Percentiles rank a stretch among this genome's conserved stretches.
Conservation (phyloP, 2,329 filamentous ascomycete species). For the Macrophomina phaseolina region DNA sequence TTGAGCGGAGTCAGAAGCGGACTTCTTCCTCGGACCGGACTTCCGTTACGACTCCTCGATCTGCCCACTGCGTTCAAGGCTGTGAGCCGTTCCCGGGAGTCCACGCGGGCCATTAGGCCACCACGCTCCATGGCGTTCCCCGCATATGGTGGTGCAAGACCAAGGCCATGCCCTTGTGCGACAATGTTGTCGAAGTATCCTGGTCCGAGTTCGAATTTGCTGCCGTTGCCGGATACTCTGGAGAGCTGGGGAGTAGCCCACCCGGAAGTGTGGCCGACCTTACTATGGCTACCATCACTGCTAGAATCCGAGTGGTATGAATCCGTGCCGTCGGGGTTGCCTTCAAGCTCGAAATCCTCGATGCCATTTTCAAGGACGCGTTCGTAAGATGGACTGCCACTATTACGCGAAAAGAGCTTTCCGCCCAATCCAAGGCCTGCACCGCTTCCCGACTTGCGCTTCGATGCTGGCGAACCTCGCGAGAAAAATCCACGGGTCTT, state of each 20-base stretch:
- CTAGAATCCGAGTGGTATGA: slow-evolving; percentile 28
- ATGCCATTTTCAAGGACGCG: slow-evolving; percentile 77
- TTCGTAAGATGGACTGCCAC: slow-evolving; percentile 68
- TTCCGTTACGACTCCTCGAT: slow-evolving; percentile 54
- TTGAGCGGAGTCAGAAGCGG: slow-evolving; percentile 43
- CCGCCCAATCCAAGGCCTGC: slow-evolving; percentile 31
- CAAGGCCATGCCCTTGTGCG: slow-evolving; percentile 40
- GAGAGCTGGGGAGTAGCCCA: slow-evolving; percentile 70
- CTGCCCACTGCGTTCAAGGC: slow-evolving; percentile 61
- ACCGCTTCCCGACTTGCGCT: slow-evolving; percentile 36
- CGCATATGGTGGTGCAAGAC: slow-evolving; percentile 36
- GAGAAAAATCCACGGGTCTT: slow-evolving; percentile 57
- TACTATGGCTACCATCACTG: slow-evolving; percentile 66
- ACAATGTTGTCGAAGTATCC: slow-evolving; percentile 36
- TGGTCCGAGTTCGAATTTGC: slow-evolving; percentile 28
- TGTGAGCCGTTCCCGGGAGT: slow-evolving; percentile 80
- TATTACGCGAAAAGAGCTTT: slow-evolving; percentile 55
- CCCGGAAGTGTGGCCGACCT: slow-evolving; percentile 67
- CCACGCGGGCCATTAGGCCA: slow-evolving; percentile 80
- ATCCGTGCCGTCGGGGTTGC: slow-evolving; percentile 63
- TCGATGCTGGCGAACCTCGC: slow-evolving; percentile 40
- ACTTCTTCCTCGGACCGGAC: slow-evolving; percentile 54
- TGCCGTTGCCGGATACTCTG: slow-evolving; percentile 27
- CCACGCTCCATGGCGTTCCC: slow-evolving; percentile 62
- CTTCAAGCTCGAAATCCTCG: slow-evolving; percentile 78